Conservation (phyloP, 169 alveolate species). For the Eimeria acervulina region DNA sequence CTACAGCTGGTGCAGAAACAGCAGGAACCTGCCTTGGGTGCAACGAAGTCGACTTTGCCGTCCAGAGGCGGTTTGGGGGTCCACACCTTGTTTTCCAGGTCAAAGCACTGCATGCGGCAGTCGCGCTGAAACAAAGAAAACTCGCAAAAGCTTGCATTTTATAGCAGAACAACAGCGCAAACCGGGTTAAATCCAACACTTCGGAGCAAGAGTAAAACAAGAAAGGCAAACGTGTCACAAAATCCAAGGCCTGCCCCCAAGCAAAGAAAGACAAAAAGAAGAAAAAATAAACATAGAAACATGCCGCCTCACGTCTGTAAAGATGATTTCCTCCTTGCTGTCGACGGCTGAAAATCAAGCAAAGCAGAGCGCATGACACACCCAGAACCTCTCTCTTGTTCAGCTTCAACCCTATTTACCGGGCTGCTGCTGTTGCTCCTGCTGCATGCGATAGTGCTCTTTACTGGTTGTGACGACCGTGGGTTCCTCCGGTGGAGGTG, state of each 20-base stretch:
- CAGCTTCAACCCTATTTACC: background rate
- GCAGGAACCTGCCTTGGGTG: conserved; percentile 74
- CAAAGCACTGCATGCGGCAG: conserved; percentile 84
- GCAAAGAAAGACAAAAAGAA: background rate
- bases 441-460: background rate
- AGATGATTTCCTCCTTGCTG: conserved; percentile 71
- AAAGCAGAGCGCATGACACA: background rate
- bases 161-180: background rate
- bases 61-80: conserved; percentile 83
- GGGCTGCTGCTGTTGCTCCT: conserved; percentile 8
- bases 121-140: conserved; percentile 60
- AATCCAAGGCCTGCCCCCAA: background rate
- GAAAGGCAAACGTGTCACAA: background rate
- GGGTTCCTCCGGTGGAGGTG: conserved; percentile 67
- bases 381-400: background rate
- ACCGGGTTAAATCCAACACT: background rate
- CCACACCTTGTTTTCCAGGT: conserved; percentile 65
- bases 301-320: conserved; percentile 68
- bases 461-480: conserved; percentile 68
- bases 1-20: too few species aligned
- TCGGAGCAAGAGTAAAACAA: background rate
- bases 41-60: conserved; percentile 76
- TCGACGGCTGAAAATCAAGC: conserved; percentile 54
- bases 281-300: background rate
- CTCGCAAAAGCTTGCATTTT: background rate